A percentile compares a stretch with the other conserved stretches of the same genome.
phyloP scores from a whole-genome alignment of 345 rosid species.

The Salix viminalis region DNA sequence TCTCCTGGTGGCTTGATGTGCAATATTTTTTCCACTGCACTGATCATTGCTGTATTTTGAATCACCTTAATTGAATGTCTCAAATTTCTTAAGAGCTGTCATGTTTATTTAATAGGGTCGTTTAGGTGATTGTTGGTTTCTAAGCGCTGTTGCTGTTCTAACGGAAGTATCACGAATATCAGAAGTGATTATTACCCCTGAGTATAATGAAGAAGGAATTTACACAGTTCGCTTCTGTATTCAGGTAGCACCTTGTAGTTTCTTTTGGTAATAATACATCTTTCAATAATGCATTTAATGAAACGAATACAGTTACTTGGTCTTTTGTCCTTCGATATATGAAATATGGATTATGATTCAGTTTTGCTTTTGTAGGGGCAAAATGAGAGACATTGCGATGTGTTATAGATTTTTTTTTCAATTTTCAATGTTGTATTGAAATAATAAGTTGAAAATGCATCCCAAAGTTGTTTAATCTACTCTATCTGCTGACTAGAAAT shows the following conservation, averaged over 20 bases:
- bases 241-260: constrained; percentile 55
- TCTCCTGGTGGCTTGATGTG: constrained; percentile 8
- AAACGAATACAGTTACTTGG: neutral
- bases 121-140: constrained; percentile 97
- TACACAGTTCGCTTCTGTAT: constrained; percentile 99
- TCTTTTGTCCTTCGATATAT: neutral
- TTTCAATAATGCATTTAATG: neutral
- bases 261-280: neutral
- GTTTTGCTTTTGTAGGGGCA: neutral
- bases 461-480: neutral
- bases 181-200: constrained; percentile 94
- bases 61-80: constrained; percentile 8
- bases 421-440: neutral
- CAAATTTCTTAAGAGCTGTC: constrained; percentile 4
- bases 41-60: constrained; percentile 9
- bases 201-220: constrained; percentile 96
- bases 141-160: constrained; percentile 96
- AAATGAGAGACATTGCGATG: neutral
- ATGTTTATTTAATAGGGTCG: constrained; percentile 64
- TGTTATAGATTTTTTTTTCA: neutral
- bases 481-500: neutral
- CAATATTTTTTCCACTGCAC: constrained; percentile 3
- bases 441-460: neutral
- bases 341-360: neutral
- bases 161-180: constrained; percentile 92